These are phyloP conservation scores for Metschnikowia kunwiensis DNA, from an alignment of 805 yeast species.

Conservation along the genomic window DNA sequence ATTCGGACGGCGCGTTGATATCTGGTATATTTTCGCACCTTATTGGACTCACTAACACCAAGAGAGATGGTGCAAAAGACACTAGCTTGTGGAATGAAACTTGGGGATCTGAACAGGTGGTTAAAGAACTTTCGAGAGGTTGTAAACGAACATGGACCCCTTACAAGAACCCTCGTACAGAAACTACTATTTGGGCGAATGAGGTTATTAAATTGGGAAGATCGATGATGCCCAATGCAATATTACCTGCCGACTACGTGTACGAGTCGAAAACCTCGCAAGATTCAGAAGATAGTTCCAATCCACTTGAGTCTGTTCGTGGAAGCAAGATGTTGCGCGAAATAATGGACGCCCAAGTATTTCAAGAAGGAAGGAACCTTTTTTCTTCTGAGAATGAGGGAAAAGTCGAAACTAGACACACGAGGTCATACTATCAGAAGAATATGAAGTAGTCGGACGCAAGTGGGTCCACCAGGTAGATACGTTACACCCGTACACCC, in stretches of 20 bases:
- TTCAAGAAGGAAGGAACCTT: slow-evolving; percentile 1
- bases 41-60: slow-evolving; percentile 59
- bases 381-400: neutral
- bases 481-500: too few species aligned
- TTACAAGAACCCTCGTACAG: slow-evolving; percentile 49
- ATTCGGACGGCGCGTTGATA: slow-evolving; percentile 74
- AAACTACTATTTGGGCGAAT: slow-evolving; percentile 58
- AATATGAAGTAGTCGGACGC: slow-evolving; percentile 6
- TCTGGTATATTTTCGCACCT: slow-evolving; percentile 80
- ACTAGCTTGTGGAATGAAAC: slow-evolving; percentile 51
- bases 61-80: slow-evolving; percentile 23
- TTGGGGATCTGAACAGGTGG: slow-evolving; percentile 63
- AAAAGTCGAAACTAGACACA: slow-evolving; percentile 29
- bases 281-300: neutral
- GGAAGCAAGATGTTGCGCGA: slow-evolving; percentile 35
- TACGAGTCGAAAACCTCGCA: slow-evolving; percentile 17
- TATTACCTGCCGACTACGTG: slow-evolving; percentile 36
- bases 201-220: slow-evolving; percentile 62
- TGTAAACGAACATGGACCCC: slow-evolving; percentile 67
- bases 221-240: slow-evolving; percentile 55
- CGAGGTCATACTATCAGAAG: slow-evolving; percentile 37
- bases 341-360: slow-evolving; percentile 10
- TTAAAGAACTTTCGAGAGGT: slow-evolving; percentile 64
- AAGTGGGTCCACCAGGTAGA: too few species aligned
- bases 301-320: slow-evolving; percentile 13